Percentiles rank a stretch among this genome's conserved stretches.
These are phyloP conservation scores for Monilinia laxa DNA, from an alignment of 2,329 filamentous ascomycete species.

Conservation along the genomic window DNA sequence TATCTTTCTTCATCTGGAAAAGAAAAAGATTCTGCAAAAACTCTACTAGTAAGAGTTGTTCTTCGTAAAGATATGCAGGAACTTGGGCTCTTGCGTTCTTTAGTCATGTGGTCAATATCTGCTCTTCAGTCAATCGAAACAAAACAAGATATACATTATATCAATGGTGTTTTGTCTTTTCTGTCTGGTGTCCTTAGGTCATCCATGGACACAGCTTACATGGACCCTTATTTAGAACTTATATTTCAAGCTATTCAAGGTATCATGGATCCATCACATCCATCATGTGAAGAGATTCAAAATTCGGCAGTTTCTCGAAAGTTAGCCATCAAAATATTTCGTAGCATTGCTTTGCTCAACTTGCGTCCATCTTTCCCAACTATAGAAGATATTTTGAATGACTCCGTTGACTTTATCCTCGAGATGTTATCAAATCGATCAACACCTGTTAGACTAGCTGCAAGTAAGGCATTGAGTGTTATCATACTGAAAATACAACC, in stretches of 20 bases:
- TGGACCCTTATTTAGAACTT: constrained; percentile 62
- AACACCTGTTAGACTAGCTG: constrained; percentile 84
- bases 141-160: constrained; percentile 63
- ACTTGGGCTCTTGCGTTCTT: constrained; percentile 64
- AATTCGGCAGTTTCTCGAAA: constrained; percentile 80
- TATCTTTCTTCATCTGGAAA: constrained; percentile 78
- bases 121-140: constrained; percentile 52
- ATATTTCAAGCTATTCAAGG: constrained; percentile 66
- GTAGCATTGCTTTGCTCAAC: constrained; percentile 68
- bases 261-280: constrained; percentile 54
- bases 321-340: constrained; percentile 78
- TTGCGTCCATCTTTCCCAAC: constrained; percentile 26
- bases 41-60: constrained; percentile 76
- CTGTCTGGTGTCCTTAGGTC: constrained; percentile 69
- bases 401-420: constrained; percentile 77
- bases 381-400: constrained; percentile 63
- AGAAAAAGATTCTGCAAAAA: constrained; percentile 84
- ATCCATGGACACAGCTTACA: constrained; percentile 71
- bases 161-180: constrained; percentile 77
- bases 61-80: constrained; percentile 85
- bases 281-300: constrained; percentile 54
- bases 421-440: constrained; percentile 81
- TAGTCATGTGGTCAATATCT: constrained; percentile 70
- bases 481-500: constrained; percentile 76
- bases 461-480: constrained; percentile 88